Conservation (phyloP, 768 basidiomycete genomes). For the Tylopilus rubrobrunneus region DNA sequence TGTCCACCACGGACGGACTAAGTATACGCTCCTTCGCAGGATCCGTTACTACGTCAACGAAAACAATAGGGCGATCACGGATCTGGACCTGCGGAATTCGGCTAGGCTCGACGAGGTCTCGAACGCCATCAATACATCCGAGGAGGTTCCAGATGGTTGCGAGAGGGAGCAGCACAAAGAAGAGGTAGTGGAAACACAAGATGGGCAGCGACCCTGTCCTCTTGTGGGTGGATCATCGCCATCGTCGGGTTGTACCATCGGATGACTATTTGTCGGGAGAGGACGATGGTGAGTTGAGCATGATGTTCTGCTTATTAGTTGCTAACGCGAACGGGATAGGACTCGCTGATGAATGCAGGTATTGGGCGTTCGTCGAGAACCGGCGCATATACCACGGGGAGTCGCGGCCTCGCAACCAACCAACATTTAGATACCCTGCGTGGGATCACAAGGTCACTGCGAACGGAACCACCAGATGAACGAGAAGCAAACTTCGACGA, state of each 20-base stretch:
- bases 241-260: conserved; percentile 46
- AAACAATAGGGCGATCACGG: conserved; percentile 47
- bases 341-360: conserved; percentile 71
- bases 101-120: conserved; percentile 41
- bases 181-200: conserved; percentile 29
- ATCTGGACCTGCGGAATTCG: conserved; percentile 53
- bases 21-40: conserved; percentile 72
- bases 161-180: conserved; percentile 36
- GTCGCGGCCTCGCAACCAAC: conserved; percentile 35
- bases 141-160: conserved; percentile 39
- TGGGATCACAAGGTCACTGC: too few relatives aligned
- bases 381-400: conserved; percentile 55
- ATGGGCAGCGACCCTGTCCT: conserved; percentile 34
- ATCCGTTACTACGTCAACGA: conserved; percentile 68
- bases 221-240: conserved; percentile 66
- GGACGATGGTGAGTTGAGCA: conserved; percentile 38
- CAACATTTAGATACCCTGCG: too few relatives aligned
- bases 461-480: too few relatives aligned
- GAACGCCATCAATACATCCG: conserved; percentile 31
- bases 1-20: conserved; percentile 60
- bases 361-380: conserved; percentile 79
- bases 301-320: not conserved
- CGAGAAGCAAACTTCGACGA: too few relatives aligned
- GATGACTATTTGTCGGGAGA: conserved; percentile 27
- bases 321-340: conserved; percentile 38